Base-by-base conservation (phyloP, 495 filamentous ascomycete species). In the Hypoxylon rickii region DNA sequence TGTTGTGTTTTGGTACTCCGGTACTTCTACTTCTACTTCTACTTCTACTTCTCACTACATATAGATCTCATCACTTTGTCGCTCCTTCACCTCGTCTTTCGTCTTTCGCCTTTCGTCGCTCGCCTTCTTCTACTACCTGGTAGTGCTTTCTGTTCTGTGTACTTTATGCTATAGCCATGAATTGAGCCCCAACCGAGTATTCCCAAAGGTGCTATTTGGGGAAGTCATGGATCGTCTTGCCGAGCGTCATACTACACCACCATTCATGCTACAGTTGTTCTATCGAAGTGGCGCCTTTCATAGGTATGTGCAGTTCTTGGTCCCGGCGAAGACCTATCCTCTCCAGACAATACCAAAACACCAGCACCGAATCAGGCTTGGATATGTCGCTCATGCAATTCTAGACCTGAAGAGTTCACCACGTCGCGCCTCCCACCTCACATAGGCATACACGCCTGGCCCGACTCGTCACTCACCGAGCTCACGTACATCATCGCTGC, bases 221-320 rank as follows among this genome's bases (percentile, higher is more conserved):
- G 36, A 42, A 61, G 58, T 51, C 20, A 47, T 61, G 47, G 36
- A 33, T 55, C 24, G 90, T 73, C 84, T 90, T 67, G 84, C n/a
- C n/a, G 51, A 68, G 40, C 90, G 74, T 44, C 49, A 58, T 38
- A 78, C 83, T 33, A 90, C 87, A 24, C 84, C 88, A 1, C 94
- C 94, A 32, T 96, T 97, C 76, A 84, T 92, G 65, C 79, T 98
- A 12, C 93, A 89, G 69, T 83, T 97, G 61, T 96, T 93, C 78
- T 95, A 95, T 74, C 81, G 85, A 51, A 79, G 74, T 5, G 83
- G 86, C 63, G 79, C 78, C 36, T 95, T 86, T 63, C 88, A 92
- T 76, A 78, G 82, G 86, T 87, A 81, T 32, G 67, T 29, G 38
- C 10, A 4, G 24, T 13, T 15, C 12, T 13, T 19, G 20, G 31